Conservation (phyloP, 768 basidiomycete species). For the Hypholoma sublateritium region DNA sequence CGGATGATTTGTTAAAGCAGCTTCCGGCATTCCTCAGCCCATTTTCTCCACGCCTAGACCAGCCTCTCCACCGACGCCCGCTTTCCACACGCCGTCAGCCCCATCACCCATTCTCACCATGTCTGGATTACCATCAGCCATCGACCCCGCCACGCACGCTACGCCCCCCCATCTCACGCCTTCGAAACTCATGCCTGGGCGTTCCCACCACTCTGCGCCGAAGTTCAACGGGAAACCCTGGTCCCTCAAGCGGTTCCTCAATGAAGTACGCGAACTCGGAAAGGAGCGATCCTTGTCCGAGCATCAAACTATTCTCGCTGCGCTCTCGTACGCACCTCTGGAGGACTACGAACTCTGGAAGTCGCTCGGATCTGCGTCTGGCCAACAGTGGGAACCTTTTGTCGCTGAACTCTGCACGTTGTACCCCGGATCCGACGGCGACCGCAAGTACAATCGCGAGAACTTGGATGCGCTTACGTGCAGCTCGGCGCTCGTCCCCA, state of each 20-base stretch:
- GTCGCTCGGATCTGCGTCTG: background rate
- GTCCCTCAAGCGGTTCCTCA: background rate
- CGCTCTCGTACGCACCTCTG: slow-evolving; percentile 1
- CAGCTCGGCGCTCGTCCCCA: background rate
- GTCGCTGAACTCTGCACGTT: background rate
- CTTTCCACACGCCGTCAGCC: background rate
- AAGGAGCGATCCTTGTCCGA: background rate
- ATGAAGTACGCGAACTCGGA: background rate
- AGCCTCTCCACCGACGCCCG: background rate
- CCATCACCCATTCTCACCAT: too few species aligned
- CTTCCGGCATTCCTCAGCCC: background rate
- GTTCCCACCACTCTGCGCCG: background rate
- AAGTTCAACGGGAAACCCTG: background rate
- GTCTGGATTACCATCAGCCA: background rate
- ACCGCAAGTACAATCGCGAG: background rate
- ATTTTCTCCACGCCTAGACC: background rate
- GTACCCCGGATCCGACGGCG: background rate
- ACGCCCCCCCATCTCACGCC: background rate
- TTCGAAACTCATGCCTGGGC: background rate
- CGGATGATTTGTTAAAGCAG: background rate
- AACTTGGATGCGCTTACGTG: background rate
- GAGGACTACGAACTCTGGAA: slow-evolving; percentile 4
- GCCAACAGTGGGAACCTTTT: background rate
- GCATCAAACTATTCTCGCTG: background rate
- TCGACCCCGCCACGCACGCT: background rate